phyloP scores from a whole-genome alignment of 345 rosid genomes.

The Pugionium cornutum region DNA sequence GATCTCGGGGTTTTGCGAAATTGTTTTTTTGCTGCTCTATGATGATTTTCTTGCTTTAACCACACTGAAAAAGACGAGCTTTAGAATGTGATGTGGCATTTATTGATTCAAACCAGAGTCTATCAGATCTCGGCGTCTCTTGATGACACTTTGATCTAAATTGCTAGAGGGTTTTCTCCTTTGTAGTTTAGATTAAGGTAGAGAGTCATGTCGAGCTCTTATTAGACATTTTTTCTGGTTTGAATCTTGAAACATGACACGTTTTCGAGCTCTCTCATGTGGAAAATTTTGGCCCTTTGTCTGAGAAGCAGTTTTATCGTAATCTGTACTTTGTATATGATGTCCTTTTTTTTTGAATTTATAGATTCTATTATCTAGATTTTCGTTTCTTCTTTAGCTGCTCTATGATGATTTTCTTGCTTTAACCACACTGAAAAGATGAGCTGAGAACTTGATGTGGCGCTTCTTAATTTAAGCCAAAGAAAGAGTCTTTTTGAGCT shows the following conservation, averaged over 20 bases:
- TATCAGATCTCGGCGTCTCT: slow-evolving; percentile 11
- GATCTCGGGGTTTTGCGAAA: background rate
- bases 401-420: slow-evolving; percentile 36
- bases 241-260: slow-evolving; percentile 4
- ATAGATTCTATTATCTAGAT: background rate
- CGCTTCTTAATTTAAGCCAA: background rate
- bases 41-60: slow-evolving; percentile 43
- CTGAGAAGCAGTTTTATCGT: slow-evolving; percentile 36
- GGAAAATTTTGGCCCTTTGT: slow-evolving; percentile 38
- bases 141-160: slow-evolving; percentile 28
- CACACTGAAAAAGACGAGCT: slow-evolving; percentile 36
- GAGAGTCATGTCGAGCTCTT: slow-evolving; percentile 29
- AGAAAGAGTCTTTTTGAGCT: slow-evolving; percentile 9
- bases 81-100: slow-evolving; percentile 7
- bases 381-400: background rate
- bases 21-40: slow-evolving; percentile 15
- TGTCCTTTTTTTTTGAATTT: background rate
- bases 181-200: slow-evolving; percentile 35
- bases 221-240: background rate
- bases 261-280: slow-evolving; percentile 30
- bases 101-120: slow-evolving; percentile 1
- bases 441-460: slow-evolving; percentile 12
- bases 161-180: slow-evolving; percentile 33
- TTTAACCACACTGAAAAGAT: slow-evolving; percentile 42
- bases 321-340: no score